Conservation (phyloP, 768 basidiomycete species). For the Psilocybe cubensis region DNA sequence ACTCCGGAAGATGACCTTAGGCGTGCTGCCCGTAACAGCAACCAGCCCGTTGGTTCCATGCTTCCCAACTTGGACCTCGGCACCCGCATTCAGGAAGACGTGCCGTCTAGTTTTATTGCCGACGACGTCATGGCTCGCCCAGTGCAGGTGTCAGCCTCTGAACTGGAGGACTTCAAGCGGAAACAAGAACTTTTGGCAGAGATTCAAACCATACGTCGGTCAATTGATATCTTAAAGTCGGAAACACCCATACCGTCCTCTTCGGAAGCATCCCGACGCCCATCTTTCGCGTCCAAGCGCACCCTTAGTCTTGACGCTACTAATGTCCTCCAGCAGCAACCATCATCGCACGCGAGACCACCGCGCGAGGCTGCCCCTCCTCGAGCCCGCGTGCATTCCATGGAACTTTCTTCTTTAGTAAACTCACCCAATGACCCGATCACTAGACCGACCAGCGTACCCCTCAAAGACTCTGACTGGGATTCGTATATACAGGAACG, state of each 20-base stretch:
- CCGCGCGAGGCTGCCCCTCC: constrained; percentile 72
- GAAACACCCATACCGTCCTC: constrained; percentile 69
- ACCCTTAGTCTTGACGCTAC: constrained; percentile 72
- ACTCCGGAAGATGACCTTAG: constrained; percentile 64
- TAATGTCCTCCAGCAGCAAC: constrained; percentile 36
- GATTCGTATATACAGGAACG: constrained; percentile 85
- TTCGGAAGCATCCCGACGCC: constrained; percentile 57
- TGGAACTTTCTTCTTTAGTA: constrained; percentile 63
- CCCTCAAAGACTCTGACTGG: constrained; percentile 83
- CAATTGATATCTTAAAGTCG: constrained; percentile 75
- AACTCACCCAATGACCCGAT: constrained; percentile 56
- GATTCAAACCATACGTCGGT: constrained; percentile 78
- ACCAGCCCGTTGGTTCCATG: constrained; percentile 45
- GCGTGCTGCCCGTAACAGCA: constrained; percentile 42
- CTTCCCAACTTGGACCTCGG: constrained; percentile 79
- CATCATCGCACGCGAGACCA: constrained; percentile 64
- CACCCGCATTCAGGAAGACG: constrained; percentile 71
- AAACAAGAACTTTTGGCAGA: constrained; percentile 77
- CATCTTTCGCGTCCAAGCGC: constrained; percentile 68
- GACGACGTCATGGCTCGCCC: constrained; percentile 30
- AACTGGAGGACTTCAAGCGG: constrained; percentile 59
- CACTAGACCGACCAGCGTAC: constrained; percentile 71
- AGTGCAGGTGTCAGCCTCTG: constrained; percentile 21
- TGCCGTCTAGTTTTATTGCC: constrained; percentile 72
- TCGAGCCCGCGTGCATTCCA: constrained; percentile 68